Evolutionary conservation across 2,329 filamentous ascomycete species (phyloP).

Genomic region (Nigrograna mackinnonii): DNA sequence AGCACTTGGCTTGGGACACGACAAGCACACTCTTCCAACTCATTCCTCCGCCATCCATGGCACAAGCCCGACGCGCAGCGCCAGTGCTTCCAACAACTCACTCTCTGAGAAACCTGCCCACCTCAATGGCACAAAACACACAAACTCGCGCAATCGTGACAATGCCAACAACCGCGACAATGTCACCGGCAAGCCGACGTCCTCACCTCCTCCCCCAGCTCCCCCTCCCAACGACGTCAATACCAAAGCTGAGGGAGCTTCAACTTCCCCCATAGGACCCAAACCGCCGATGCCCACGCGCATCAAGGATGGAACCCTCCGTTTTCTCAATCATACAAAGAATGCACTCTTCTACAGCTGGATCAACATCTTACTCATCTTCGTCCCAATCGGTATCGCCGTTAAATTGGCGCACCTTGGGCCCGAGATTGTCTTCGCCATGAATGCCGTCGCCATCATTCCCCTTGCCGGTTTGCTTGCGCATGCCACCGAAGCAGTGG

Average conservation of each 20-base stretch:
- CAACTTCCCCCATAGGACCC: slow-evolving; percentile 56
- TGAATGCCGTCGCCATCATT: slow-evolving; percentile 57
- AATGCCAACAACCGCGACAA: slow-evolving; percentile 22
- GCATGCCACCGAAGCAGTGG: slow-evolving; percentile 55
- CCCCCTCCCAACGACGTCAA: slow-evolving; percentile 40
- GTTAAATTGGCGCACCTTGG: slow-evolving; percentile 52
- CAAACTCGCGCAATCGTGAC: slow-evolving; percentile 5
- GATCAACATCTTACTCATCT: slow-evolving; percentile 76
- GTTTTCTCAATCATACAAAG: slow-evolving; percentile 59
- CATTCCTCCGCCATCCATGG: slow-evolving; percentile 19
- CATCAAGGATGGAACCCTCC: slow-evolving; percentile 53
- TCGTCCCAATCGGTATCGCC: slow-evolving; percentile 77
- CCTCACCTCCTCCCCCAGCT: slow-evolving; percentile 33
- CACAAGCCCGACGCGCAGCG: slow-evolving; percentile 16
- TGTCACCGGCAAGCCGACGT: slow-evolving; percentile 28
- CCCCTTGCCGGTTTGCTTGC: slow-evolving; percentile 53
- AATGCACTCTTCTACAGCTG: slow-evolving; percentile 72
- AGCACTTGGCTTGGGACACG: slow-evolving; percentile 48
- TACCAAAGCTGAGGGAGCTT: slow-evolving; percentile 54
- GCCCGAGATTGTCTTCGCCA: slow-evolving; percentile 51
- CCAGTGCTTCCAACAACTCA: slow-evolving; percentile 15
- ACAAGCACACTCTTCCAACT: slow-evolving; percentile 35
- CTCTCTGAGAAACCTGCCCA: slow-evolving; percentile 25
- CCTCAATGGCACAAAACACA: slow-evolving; percentile 3
- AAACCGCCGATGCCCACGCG: slow-evolving; percentile 54